Evolutionary conservation across 2,329 filamentous ascomycete species (phyloP), one percentile per base, ranked within the genome.

Genomic region (Calcarisporium arbuscula): DNA sequence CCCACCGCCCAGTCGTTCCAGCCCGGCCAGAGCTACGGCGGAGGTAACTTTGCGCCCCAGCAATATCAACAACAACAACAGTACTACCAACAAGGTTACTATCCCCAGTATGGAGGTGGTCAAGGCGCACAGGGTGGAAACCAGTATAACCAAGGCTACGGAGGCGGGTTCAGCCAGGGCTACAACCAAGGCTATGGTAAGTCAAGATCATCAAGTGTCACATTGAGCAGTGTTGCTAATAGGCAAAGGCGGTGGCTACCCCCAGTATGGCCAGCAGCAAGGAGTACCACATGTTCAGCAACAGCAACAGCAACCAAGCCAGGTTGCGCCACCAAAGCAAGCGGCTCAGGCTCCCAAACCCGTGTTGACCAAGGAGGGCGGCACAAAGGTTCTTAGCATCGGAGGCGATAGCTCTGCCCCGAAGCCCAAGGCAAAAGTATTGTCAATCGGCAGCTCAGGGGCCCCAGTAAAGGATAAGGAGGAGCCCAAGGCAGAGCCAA

Each of bases 1-100:
- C 86, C 85, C 14, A 77, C 76, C 32, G 83, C 82, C 21, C 66
- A 77, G 42, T 60, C 74, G 16, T 90, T 89, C 58, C 75, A 81
- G 37, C 84, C 85, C 8, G 82, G 82, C 31, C 83, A 88, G 57
- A 62, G 65, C 41, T 88, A 72, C 50, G 77, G 68, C 35, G 68
- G 77, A 35, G 64, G 16, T n/a, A 34, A 61, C 45, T 81, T 71
- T 47, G 64, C 65, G 30, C 66, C 64, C 27, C 69, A 75, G 48
- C 63, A 68, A 41, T 69, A 72, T 44, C 68, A 71, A 41, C 18
- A 29, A 17, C 57, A 65, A 39, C 51, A 60, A 34, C 66, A 72
- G 40, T 70, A 72, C 44, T 68, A 70, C 34, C 66, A 68, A 40
- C 65, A 67, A 42, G 66, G 65, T 41, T 74, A 76, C 49, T 82